Evolutionary conservation across 2,329 filamentous ascomycete species (phyloP), one percentile per base, ranked within the genome.

Genomic region (Pseudocercospora ulei): DNA sequence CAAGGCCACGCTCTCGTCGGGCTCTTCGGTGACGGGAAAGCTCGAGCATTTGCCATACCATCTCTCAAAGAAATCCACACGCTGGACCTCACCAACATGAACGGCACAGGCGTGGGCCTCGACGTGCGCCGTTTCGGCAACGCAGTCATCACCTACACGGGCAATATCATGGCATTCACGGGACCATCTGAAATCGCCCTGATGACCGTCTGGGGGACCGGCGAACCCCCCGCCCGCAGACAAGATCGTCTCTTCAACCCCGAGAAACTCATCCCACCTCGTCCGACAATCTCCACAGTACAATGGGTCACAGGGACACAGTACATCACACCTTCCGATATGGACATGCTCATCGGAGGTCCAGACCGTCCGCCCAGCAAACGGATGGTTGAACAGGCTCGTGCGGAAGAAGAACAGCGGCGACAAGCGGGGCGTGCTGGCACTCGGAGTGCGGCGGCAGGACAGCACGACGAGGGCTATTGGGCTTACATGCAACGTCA

Each of bases 221-320:
- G 82, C 3, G 68, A 77, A 44, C 62, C 68, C 17, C 65, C 83
- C 45, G 48, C 46, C n/a, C 62, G 57, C 27, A 65, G 66, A 9
- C 65, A 75, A n/a, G 87, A 95, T 57, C 75, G 69, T 5, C 69
- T 98, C 2, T 75, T 83, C 61, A 94, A 96, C 57, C 78, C 82
- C 0, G 70, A 82, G 41, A 72, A 83, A 0, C 57, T 73, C 9
- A 72, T 82, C 13, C 88, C 87, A 1, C 72, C 84, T 7, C 76
- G 90, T 2, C 90, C 90, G 1, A 94, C 86, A 0, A 98, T 98
- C 44, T 92, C 83, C 12, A 94, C 92, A 54, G 64, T 98, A 23
- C 86, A 96, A 63, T 98, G 90, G 90, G 85, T 98, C 36, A 82
- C 86, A 0, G 90, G 90, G 3, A 96, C 88, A 1, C 88, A 95